Percentiles rank a stretch among this genome's conserved stretches.
phyloP scores from a whole-genome alignment of 2,329 filamentous ascomycete species.

The Emmonsiellopsis sp. region DNA sequence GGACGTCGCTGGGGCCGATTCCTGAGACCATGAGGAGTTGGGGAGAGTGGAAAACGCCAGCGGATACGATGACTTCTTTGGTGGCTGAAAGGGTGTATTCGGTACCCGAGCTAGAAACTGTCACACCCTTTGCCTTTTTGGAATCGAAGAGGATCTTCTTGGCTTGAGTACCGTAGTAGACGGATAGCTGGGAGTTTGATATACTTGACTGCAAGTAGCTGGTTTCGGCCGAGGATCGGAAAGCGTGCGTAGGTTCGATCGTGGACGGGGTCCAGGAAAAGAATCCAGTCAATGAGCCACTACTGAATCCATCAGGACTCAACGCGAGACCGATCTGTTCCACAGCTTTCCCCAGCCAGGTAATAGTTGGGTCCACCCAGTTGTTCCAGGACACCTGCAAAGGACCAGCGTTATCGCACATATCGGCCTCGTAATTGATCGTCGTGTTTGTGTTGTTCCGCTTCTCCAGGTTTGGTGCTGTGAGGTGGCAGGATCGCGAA shows the following conservation, averaged over 20 bases:
- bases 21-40: slow-evolving; percentile 47
- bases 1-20: slow-evolving; percentile 30
- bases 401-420: slow-evolving; percentile 25
- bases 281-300: slow-evolving; percentile 35
- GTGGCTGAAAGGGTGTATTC: slow-evolving; percentile 40
- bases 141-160: slow-evolving; percentile 44
- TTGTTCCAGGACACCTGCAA: slow-evolving; percentile 36
- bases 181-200: slow-evolving; percentile 23
- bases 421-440: slow-evolving; percentile 17
- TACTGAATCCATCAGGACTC: slow-evolving; percentile 29
- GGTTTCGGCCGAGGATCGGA: slow-evolving; percentile 41
- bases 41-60: slow-evolving; percentile 46
- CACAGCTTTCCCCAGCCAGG: slow-evolving; percentile 32
- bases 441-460: slow-evolving; percentile 16
- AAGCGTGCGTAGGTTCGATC: slow-evolving; percentile 38
- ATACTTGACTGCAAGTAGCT: slow-evolving; percentile 25
- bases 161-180: slow-evolving; percentile 36
- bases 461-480: slow-evolving; percentile 15
- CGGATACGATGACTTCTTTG: slow-evolving; percentile 42
- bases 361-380: slow-evolving; percentile 31
- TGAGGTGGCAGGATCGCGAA: slow-evolving; percentile 20
- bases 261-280: slow-evolving; percentile 32
- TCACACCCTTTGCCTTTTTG: slow-evolving; percentile 38
- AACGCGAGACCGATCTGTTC: slow-evolving; percentile 33
- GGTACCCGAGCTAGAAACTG: slow-evolving; percentile 33